Base-by-base conservation (phyloP, 2,329 filamentous ascomycete genomes). In the Apiospora kogelbergensis region DNA sequence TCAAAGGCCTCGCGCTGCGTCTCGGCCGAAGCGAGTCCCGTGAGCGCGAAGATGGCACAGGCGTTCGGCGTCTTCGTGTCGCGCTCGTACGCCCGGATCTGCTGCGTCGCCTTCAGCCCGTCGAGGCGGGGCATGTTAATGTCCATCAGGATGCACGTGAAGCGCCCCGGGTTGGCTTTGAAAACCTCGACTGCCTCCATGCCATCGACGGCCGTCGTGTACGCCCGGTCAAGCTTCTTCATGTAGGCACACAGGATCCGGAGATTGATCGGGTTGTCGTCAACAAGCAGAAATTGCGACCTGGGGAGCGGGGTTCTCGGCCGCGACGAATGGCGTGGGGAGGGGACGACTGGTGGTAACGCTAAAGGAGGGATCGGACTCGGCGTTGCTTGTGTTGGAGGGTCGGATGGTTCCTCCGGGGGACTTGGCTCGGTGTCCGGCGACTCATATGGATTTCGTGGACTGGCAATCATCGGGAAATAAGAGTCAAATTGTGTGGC, bases 51-150 rank as follows among this genome's bases (percentile, higher is more conserved):
- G 37, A 85, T 80, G 2, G 81, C 78, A 1, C 81, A 81, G 1
- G 79, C 78, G 1, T 74, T 68, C 1, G 81, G 70, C 1, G 82
- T 71, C 0, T 76, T 76, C 26, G 77, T 73, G 2, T 81, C 77
- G 17, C 78, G 76, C 72, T 85, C 83, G 24, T 81, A 76, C 0
- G 76, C 73, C 11, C 83, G 78, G 30, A 84, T 84, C 68, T 77
- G 76, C 9, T 76, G 75, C 20, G 82, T 84, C 0, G 78, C 78
- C 4, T 76, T 77, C 13, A 82, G 77, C 0, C 80, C 80, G 70
- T 85, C 80, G 13, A 85, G 78, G 10, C 83, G 74, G 0, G 83
- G 83, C 83, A 85, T 85, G 72, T 77, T 81, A 10, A 84, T 79
- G 71, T 85, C 84, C 66, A 69, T 72, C 6, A 72, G 44, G 17